Conservation (phyloP, 768 basidiomycete species). For the Leccinum fibrillosum region DNA sequence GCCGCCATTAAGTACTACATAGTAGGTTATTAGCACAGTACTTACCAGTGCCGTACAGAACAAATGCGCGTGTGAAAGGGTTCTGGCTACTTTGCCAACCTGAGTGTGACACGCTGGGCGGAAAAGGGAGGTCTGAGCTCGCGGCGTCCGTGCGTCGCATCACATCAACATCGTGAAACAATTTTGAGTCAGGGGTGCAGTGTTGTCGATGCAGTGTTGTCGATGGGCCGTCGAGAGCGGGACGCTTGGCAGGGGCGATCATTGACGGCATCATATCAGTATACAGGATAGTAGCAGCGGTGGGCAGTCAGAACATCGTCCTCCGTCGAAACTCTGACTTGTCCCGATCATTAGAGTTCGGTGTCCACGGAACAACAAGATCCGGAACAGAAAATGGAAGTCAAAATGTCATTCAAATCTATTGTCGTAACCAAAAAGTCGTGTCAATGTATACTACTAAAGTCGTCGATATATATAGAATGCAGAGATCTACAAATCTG, state of each 20-base stretch:
- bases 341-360: slow-evolving; percentile 4
- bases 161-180: background rate
- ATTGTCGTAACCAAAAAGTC: slow-evolving; percentile 20
- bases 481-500: slow-evolving; percentile 35
- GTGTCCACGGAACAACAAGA: background rate
- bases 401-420: slow-evolving; percentile 22
- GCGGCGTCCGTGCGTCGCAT: background rate
- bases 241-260: background rate
- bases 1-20: too few relatives aligned
- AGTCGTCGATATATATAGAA: slow-evolving; percentile 19
- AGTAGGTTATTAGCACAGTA: too few relatives aligned
- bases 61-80: background rate
- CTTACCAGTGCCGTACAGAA: too few relatives aligned
- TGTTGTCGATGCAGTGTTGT: background rate
- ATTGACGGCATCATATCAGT: background rate
- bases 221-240: background rate
- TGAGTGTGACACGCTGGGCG: background rate
- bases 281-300: background rate
- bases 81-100: slow-evolving; percentile 4
- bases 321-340: background rate
- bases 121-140: background rate
- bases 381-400: slow-evolving; percentile 11
- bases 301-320: background rate
- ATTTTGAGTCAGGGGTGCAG: background rate
- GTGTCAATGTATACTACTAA: slow-evolving; percentile 12